Evolutionary conservation across 192 early-diverging fungal species (phyloP).

Genomic region (Helicostylum pulchrum): DNA sequence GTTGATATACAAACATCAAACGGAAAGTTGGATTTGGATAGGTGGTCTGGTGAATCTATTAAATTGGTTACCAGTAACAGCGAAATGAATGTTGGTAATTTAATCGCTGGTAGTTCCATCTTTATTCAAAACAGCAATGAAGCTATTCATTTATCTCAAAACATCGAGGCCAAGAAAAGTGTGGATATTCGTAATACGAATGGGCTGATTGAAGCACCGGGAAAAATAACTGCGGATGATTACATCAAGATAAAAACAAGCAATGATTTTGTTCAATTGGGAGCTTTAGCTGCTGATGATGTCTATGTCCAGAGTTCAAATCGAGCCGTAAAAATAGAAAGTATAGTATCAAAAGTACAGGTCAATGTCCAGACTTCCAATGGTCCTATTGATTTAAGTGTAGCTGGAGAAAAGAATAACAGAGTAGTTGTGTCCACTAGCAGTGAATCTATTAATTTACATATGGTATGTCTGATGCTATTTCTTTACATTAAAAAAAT

Average conservation of each 20-base stretch:
- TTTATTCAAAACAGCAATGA: slow-evolving; percentile 3
- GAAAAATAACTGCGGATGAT: background rate
- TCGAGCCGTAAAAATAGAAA: background rate
- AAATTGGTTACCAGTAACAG: background rate
- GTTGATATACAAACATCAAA: background rate
- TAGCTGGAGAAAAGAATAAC: background rate
- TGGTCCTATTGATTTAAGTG: background rate
- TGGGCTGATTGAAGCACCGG: background rate
- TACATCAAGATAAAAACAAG: background rate
- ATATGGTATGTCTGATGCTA: background rate
- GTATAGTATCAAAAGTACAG: background rate
- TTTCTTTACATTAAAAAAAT: background rate
- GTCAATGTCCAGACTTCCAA: background rate
- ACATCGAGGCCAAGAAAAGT: background rate
- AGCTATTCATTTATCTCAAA: background rate
- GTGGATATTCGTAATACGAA: background rate
- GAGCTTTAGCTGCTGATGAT: background rate
- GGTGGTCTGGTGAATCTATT: slow-evolving; percentile 8
- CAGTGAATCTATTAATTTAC: background rate
- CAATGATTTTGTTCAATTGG: background rate
- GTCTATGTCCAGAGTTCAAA: background rate
- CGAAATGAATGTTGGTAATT: background rate
- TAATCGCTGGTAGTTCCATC: background rate
- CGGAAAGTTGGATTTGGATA: background rate
- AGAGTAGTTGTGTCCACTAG: background rate